Conservation (phyloP, 805 yeast genomes). For the Pichia paraexigua region DNA sequence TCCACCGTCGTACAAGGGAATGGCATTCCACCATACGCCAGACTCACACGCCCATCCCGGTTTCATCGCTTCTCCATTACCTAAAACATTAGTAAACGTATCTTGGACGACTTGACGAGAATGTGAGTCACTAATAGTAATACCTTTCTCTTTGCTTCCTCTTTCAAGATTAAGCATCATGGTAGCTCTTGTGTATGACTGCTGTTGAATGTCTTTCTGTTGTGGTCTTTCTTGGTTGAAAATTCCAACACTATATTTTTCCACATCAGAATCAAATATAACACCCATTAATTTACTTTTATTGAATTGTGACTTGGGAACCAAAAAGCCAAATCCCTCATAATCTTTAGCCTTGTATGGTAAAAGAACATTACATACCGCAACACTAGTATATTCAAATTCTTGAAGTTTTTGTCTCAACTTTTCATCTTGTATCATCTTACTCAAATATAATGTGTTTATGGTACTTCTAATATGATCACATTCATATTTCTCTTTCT, state of each 20-base stretch:
- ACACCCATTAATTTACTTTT: conserved; percentile 65
- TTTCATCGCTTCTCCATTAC: not conserved
- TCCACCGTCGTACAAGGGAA: conserved; percentile 4
- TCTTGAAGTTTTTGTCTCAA: conserved; percentile 13
- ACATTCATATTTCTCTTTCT: conserved; percentile 20
- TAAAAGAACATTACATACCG: conserved; percentile 62
- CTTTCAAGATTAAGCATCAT: conserved; percentile 67
- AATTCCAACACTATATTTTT: conserved; percentile 36
- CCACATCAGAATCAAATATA: conserved; percentile 84
- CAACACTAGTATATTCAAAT: conserved; percentile 40
- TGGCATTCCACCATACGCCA: not conserved
- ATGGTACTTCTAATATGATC: conserved; percentile 59
- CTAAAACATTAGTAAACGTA: conserved; percentile 15
- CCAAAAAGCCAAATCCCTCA: conserved; percentile 80
- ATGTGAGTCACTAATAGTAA: not conserved
- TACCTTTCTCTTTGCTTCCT: not conserved
- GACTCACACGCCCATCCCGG: not conserved
- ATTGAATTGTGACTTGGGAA: conserved; percentile 47
- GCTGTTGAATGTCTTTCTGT: conserved; percentile 9
- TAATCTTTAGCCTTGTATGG: conserved; percentile 35
- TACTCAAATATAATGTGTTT: conserved; percentile 34
- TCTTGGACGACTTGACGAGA: conserved; percentile 11
- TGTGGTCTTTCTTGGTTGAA: not conserved
- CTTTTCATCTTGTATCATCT: conserved; percentile 19
- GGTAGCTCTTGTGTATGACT: conserved; percentile 54